Percentiles rank a stretch among this genome's conserved stretches.
Evolutionary conservation across 345 rosid species (phyloP).

Genomic region (Pugionium dolabratum): DNA sequence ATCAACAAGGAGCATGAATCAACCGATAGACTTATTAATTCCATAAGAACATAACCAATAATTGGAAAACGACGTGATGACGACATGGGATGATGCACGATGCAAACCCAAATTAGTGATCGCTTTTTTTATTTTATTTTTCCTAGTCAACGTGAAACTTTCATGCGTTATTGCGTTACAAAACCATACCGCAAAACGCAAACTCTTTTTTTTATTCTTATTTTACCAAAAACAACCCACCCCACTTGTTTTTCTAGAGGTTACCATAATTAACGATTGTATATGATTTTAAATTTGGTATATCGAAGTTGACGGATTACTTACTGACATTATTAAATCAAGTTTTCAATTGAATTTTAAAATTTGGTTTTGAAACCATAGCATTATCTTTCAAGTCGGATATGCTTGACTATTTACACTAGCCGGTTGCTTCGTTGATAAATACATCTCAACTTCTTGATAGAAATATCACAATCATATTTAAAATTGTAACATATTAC

Average conservation of each 20-base stretch:
- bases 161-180: slow-evolving; percentile 17
- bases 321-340: background rate
- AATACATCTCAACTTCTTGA: slow-evolving; percentile 36
- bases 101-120: slow-evolving; percentile 27
- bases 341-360: background rate
- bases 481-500: background rate
- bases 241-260: slow-evolving; percentile 5
- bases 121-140: background rate
- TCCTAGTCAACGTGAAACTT: slow-evolving; percentile 31
- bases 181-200: background rate
- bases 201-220: background rate
- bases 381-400: slow-evolving; percentile 1
- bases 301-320: slow-evolving; percentile 7
- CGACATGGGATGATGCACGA: slow-evolving; percentile 35
- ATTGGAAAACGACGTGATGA: slow-evolving; percentile 37
- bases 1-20: slow-evolving; percentile 16
- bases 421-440: background rate
- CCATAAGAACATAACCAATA: slow-evolving; percentile 11
- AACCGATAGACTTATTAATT: slow-evolving; percentile 15
- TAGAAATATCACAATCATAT: slow-evolving; percentile 28
- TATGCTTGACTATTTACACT: background rate
- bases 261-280: background rate
- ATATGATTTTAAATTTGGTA: background rate
- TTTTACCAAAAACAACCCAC: background rate
- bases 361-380: background rate